Evolutionary conservation across 148 eudicot species (phyloP), one percentile per base, ranked within the genome.

Genomic region (Rhododendron kiyosumense): DNA sequence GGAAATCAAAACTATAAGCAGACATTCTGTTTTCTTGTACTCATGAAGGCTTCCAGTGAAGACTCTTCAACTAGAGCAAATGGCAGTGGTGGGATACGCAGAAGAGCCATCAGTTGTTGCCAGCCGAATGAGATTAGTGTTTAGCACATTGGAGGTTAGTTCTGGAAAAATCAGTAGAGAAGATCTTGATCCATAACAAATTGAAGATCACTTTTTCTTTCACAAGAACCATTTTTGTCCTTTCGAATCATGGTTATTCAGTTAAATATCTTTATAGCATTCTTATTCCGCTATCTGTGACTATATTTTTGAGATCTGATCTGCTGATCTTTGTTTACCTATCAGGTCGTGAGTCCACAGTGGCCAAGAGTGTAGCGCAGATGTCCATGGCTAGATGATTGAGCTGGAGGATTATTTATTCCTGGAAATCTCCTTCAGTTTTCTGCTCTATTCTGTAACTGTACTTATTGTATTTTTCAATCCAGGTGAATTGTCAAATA

Each of bases 281-380:
- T 57, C 63, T 57, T 6, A 63, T 24, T 22, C 2, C 3, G 36
- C 36, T 61, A 61, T 20, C 26, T 61, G 10, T 6, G 34, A 7
- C 28, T 7, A 7, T 7, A 6, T 65, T 0, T 65, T 57, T 57
- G 13, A 65, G 32, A 65, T 67, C 15, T 0, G 17, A n/a, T 26
- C 82, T 9, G 57, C 18, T 81, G 48, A 59, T 57, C 73, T 34
- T 36, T 8, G 32, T 83, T 4, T 20, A 11, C 17, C 43, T 83
- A 61, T 90, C 76, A 96, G 99, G 99, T 96, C 46, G 99, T 96
- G 84, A 96, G 98, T 85, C 99, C 99, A 48, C 99, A 96, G 81
- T 96, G 99, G 99, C 99, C 99, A 26, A 89, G 89, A 84, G 94
- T 88, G 81, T 95, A 92, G 80, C 24, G 20, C 17, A 15, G n/a